Conservation (phyloP, 176 grass and related monocot species). For the Avena sativa region DNA sequence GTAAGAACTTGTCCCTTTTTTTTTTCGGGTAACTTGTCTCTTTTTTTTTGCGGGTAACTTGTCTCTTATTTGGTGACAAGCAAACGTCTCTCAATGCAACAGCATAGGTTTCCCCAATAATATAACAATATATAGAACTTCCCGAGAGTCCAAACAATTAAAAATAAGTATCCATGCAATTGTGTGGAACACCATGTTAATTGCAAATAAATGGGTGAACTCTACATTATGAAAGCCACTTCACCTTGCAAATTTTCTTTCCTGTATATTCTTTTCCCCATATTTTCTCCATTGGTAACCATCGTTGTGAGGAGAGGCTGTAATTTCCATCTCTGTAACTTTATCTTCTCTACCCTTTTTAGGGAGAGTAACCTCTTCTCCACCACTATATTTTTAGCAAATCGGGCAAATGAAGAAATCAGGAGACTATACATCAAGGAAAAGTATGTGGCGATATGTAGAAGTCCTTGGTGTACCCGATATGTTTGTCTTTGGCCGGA, state of each 20-base stretch:
- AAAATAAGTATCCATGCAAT: too few species aligned
- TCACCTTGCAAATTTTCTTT: slow-evolving; percentile 42
- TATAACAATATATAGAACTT: too few species aligned
- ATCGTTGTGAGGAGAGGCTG: slow-evolving; percentile 42
- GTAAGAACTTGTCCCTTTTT: too few species aligned
- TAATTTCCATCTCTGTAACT: slow-evolving; percentile 29
- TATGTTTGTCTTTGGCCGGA: not conserved
- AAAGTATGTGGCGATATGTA: too few species aligned
- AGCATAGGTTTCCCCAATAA: too few species aligned
- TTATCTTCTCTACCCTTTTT: slow-evolving; percentile 18
- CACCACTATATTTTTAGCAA: not conserved
- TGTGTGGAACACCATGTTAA: not conserved
- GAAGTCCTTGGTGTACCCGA: not conserved
- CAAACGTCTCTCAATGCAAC: too few species aligned
- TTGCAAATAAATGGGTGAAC: not conserved
- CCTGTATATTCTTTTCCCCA: slow-evolving; percentile 58
- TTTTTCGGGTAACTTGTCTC: too few species aligned
- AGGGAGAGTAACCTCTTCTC: not conserved
- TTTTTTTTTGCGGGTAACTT: too few species aligned
- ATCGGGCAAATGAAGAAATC: too few species aligned
- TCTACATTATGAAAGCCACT: not conserved
- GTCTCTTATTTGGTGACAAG: too few species aligned
- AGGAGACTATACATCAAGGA: too few species aligned
- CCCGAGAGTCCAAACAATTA: too few species aligned
- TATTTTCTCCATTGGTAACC: slow-evolving; percentile 59